Evolutionary conservation across 108 stramenopile species (phyloP), one percentile per base, ranked within the genome.

Genomic region (Hondaea fermentalgiana): DNA sequence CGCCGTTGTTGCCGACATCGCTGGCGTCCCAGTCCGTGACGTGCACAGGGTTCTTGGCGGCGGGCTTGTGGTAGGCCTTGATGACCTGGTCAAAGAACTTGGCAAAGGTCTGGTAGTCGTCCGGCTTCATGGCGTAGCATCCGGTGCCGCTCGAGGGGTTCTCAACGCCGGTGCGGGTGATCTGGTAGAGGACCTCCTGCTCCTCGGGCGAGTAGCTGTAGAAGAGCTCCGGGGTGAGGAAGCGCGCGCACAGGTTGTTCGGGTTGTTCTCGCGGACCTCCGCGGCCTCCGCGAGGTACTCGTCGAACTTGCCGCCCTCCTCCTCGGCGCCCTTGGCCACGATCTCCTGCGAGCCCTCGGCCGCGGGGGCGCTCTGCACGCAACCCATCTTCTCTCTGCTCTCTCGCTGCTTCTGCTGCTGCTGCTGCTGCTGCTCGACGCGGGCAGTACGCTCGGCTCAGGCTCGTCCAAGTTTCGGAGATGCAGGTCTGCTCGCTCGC

Each of bases 11-110:
- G 16, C 89, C 91, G 44, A 90, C 87, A 5, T 47, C 72, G 59
- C 55, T 58, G 44, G 87, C 87, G 60, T 91, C 89, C 93, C 93
- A 94, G 57, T 92, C 92, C 16, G 93, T 92, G 45, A 90, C 91
- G 88, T 94, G 94, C 55, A 90, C 92, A 87, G 76, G 49, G 76
- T 90, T 58, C 45, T 72, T 53, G 28, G 23, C 44, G 17, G 14
- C 4, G 5, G 87, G 44, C 44, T 57, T 57, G 60, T 90, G 90
- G 71, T 90, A 88, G 23, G 64, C 72, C 57, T 55, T 35, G 59
- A 72, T 71, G 14, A 88, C 49, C 16, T 23, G 5, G 28, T 88
- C 72, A 49, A 90, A 90, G 88, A 90, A 90, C 17, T 71, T 60
- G 25, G 49, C 25, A 12, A 90, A 88, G 42, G 44, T 43, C 35